phyloP scores from a whole-genome alignment of 129 eudicot genomes.

The Tanacetum coccineum region DNA sequence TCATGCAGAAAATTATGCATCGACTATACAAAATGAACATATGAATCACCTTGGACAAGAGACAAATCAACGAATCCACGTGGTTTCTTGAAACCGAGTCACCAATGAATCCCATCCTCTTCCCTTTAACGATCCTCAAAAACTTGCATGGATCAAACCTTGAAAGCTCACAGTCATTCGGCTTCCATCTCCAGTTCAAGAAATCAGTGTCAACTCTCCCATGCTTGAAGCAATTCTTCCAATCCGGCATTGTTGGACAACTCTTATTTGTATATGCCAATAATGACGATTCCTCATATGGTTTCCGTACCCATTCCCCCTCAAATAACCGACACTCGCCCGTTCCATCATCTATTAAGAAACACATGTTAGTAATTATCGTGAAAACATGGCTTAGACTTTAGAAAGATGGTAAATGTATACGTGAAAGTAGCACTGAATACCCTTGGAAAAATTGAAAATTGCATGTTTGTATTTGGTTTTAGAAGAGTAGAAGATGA shows the following conservation, averaged over 20 bases:
- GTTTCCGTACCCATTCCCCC: conserved; percentile 43
- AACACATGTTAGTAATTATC: neutral
- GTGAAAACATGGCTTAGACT: neutral
- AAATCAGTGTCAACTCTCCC: conserved; percentile 24
- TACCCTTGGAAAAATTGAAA: conserved; percentile 1
- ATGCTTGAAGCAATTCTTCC: conserved; percentile 13
- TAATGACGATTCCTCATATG: neutral
- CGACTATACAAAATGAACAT: neutral
- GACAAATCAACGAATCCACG: conserved; percentile 68
- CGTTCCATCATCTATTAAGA: neutral
- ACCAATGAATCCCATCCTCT: conserved; percentile 67
- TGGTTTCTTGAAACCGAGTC: conserved; percentile 80
- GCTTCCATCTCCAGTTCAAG: conserved; percentile 81
- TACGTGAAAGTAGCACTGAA: neutral
- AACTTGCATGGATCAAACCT: conserved; percentile 52
- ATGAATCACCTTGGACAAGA: conserved; percentile 1
- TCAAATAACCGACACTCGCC: conserved; percentile 30
- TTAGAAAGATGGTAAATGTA: neutral
- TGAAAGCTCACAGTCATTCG: conserved; percentile 56
- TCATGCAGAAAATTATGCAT: no score
- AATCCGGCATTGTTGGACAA: conserved; percentile 38
- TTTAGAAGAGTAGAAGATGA: neutral
- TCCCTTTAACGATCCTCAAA: conserved; percentile 49
- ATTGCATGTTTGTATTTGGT: neutral
- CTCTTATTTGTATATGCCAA: conserved; percentile 34